Percentiles rank a stretch among this genome's conserved stretches.
phyloP scores from a whole-genome alignment of 148 eudicot species.

The Oxyria digyna region DNA sequence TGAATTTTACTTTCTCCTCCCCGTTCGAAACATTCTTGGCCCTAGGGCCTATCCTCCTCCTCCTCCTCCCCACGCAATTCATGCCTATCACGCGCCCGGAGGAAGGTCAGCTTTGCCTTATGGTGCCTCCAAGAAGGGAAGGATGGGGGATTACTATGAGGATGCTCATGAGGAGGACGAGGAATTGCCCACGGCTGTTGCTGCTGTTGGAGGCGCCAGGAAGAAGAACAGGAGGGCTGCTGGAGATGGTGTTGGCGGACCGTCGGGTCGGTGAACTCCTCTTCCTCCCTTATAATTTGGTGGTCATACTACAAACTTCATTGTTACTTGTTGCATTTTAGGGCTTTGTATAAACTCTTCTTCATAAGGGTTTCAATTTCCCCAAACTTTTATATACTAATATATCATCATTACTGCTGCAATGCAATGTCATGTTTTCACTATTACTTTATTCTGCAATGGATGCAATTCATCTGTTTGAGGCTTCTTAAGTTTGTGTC shows the following conservation, averaged over 20 bases:
- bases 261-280: slow-evolving; percentile 34
- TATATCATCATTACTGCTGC: neutral
- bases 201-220: slow-evolving; percentile 17
- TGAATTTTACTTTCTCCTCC: slow-evolving; percentile 81
- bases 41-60: slow-evolving; percentile 22
- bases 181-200: slow-evolving; percentile 11
- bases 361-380: neutral
- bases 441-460: neutral
- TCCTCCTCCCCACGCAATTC: slow-evolving; percentile 3
- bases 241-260: slow-evolving; percentile 31
- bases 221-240: slow-evolving; percentile 14
- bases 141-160: slow-evolving; percentile 26
- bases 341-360: slow-evolving; percentile 3
- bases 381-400: neutral
- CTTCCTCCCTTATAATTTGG: neutral
- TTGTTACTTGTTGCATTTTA: neutral
- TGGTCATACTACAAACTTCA: neutral
- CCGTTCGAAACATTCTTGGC: slow-evolving; percentile 60
- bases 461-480: neutral
- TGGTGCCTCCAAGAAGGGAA: slow-evolving; percentile 21
- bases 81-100: neutral
- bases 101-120: slow-evolving; percentile 6
- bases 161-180: slow-evolving; percentile 32
- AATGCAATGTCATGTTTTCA: slow-evolving; percentile 2
- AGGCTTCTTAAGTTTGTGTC: neutral